These are phyloP conservation scores for Rhizopogon vinicolor DNA, from an alignment of 768 basidiomycete genomes.

Conservation along the genomic window DNA sequence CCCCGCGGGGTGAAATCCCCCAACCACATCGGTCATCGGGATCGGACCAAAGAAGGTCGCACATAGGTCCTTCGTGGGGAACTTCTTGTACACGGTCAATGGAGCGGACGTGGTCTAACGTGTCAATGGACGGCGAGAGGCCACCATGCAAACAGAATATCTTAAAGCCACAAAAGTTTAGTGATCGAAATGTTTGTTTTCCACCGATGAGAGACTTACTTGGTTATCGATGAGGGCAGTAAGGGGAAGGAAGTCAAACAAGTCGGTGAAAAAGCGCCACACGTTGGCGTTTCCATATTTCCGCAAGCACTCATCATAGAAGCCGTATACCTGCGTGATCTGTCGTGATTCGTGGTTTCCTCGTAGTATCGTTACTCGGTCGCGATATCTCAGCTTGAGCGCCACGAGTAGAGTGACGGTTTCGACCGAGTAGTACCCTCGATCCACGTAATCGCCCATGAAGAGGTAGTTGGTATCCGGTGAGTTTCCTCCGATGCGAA, in stretches of 20 bases:
- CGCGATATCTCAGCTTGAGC: constrained; percentile 95
- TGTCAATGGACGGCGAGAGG: constrained; percentile 98
- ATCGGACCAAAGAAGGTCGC: constrained; percentile 98
- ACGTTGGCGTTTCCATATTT: constrained; percentile 99
- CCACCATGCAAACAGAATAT: constrained; percentile 99
- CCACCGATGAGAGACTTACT: constrained; percentile 49
- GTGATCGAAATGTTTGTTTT: background rate
- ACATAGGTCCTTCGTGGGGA: constrained; percentile 99
- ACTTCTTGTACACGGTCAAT: constrained; percentile 99
- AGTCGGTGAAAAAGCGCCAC: constrained; percentile 98
- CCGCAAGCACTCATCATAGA: constrained; percentile 98
- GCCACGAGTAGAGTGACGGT: constrained; percentile 97
- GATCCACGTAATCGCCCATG: constrained; percentile 99
- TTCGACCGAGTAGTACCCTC: constrained; percentile 99
- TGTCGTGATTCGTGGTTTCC: constrained; percentile 99
- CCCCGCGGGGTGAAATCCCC: constrained; percentile 98
- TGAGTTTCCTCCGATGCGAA: constrained; percentile 97
- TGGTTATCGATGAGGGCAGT: constrained; percentile 99
- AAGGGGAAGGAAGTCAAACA: constrained; percentile 96
- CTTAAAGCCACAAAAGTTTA: constrained; percentile 34
- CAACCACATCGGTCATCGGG: constrained; percentile 99
- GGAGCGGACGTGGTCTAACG: constrained; percentile 96
- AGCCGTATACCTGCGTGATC: constrained; percentile 99
- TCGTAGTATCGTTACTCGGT: constrained; percentile 95
- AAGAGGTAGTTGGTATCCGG: constrained; percentile 99